Evolutionary conservation across 148 eudicot species (phyloP).

Genomic region (Gaultheria prostrata): DNA sequence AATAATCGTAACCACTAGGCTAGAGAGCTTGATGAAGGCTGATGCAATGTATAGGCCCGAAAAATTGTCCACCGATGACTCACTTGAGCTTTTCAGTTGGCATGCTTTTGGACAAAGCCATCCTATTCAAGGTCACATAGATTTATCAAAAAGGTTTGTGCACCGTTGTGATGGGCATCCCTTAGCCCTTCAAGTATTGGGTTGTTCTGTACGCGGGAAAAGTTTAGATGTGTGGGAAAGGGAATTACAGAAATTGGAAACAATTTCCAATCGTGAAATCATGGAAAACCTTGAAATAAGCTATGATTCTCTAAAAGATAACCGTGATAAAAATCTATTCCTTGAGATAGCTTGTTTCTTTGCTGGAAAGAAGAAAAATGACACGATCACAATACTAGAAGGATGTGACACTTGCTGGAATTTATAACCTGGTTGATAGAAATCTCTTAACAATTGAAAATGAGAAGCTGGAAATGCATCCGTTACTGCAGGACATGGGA

Average conservation of each 20-base stretch:
- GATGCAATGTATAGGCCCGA: not conserved
- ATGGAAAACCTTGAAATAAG: not conserved
- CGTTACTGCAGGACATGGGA: not conserved
- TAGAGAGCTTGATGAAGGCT: not conserved
- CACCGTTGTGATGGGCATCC: not conserved
- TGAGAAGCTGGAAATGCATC: not conserved
- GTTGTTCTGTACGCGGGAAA: not conserved
- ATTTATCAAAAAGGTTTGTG: not conserved
- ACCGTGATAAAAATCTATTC: not conserved
- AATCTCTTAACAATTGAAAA: not conserved
- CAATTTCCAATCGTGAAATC: not conserved
- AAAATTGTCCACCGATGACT: rapidly evolving
- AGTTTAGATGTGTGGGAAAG: not conserved
- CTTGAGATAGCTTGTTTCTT: not conserved
- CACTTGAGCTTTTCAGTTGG: not conserved
- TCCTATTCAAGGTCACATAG: not conserved
- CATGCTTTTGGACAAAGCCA: not conserved
- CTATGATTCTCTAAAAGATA: not conserved
- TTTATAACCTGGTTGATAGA: not conserved
- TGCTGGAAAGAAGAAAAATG: not conserved
- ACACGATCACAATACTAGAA: not conserved
- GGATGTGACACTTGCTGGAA: not conserved
- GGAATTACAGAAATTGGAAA: not conserved
- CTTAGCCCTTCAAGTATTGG: not conserved
- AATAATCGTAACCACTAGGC: not conserved